These are phyloP conservation scores for Haplosporangium gracile DNA, from an alignment of 192 early-diverging fungal genomes.

Conservation along the genomic window DNA sequence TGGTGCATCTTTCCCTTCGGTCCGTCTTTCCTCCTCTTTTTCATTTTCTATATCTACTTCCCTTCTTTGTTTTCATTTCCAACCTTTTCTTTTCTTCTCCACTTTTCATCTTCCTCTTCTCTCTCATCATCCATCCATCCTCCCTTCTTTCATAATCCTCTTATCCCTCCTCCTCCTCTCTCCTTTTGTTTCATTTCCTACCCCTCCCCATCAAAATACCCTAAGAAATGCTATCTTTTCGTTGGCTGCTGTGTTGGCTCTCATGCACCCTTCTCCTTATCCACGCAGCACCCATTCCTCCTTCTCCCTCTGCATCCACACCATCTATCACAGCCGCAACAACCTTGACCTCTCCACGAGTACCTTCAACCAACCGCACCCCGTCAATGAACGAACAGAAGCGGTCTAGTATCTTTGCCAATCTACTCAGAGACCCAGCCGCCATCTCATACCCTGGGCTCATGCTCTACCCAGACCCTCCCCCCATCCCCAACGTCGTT, in stretches of 20 bases:
- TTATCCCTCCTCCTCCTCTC: not conserved
- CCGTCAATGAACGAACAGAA: not conserved
- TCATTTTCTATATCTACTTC: not conserved
- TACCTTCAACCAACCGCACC: no score
- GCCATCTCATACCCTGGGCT: not conserved
- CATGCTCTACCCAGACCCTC: not conserved
- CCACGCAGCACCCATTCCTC: not conserved
- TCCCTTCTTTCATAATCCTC: not conserved
- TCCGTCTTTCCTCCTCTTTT: slow-evolving; percentile 3
- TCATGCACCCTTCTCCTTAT: not conserved
- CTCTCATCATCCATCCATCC: not conserved
- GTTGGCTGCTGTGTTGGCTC: not conserved
- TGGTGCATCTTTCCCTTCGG: not conserved
- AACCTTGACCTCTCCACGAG: no score
- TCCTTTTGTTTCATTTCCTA: not conserved
- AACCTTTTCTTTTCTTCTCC: not conserved
- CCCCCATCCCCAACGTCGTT: slow-evolving; percentile 17
- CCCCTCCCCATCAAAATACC: not conserved
- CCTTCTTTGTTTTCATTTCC: not conserved
- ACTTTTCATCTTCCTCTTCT: no score
- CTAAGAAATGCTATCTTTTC: not conserved
- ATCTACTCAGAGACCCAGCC: not conserved
- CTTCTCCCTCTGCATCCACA: not conserved
- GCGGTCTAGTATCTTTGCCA: not conserved
- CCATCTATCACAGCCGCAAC: no score